Percentiles rank a stretch among this genome's conserved stretches.
Conservation (phyloP, 352 stramenopile species). For the Blastocystis hominis region DNA sequence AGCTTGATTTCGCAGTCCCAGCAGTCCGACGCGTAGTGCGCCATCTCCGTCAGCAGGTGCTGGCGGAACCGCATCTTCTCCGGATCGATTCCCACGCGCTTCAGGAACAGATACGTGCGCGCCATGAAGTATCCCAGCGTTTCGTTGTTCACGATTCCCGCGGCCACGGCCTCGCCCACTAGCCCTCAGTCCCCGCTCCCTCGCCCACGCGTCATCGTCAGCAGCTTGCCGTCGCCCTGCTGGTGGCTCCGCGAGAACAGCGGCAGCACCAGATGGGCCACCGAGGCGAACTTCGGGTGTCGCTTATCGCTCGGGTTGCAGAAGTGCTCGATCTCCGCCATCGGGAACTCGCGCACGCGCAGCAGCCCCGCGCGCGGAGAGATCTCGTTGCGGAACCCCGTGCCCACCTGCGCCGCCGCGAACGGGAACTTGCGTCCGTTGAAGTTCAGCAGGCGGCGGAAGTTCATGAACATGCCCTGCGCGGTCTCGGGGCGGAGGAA, state of each 20-base stretch:
- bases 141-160: conserved; percentile 91
- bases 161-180: conserved; percentile 73
- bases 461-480: conserved; percentile 98
- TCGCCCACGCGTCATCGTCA: conserved; percentile 75
- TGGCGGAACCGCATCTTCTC: conserved; percentile 89
- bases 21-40: conserved; percentile 96
- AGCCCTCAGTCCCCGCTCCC: conserved; percentile 25
- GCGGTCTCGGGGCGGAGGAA: conserved; percentile 96
- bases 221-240: conserved; percentile 85
- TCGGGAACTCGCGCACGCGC: conserved; percentile 95
- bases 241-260: conserved; percentile 86
- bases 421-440: conserved; percentile 86
- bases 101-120: conserved; percentile 86
- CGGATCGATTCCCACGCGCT: conserved; percentile 81
- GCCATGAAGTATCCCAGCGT: conserved; percentile 97
- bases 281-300: conserved; percentile 85
- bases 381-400: conserved; percentile 87
- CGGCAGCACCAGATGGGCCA: conserved; percentile 76
- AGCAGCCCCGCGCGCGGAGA: conserved; percentile 85
- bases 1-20: conserved; percentile 98
- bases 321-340: conserved; percentile 98
- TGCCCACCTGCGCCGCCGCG: conserved; percentile 78
- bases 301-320: conserved; percentile 93
- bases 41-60: conserved; percentile 96
- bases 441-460: conserved; percentile 89